These are phyloP conservation scores for Aspergillus sojae DNA, from an alignment of 2,329 filamentous ascomycete species.

Conservation along the genomic window DNA sequence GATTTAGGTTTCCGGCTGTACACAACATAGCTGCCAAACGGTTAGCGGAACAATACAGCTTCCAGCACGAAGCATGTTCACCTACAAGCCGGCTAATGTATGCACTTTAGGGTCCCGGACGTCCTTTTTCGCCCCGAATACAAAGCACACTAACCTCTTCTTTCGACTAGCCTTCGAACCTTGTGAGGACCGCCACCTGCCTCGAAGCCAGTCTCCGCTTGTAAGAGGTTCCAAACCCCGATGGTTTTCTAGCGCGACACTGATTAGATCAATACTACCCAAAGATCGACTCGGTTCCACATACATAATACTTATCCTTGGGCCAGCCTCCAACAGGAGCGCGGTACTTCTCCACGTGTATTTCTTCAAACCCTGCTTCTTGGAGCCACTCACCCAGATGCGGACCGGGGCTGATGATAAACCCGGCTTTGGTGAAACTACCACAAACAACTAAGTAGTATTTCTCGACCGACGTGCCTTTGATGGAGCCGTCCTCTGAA, in stretches of 20 bases:
- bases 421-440: neutral
- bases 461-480: neutral
- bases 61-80: neutral
- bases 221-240: neutral
- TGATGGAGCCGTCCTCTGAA: neutral
- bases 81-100: neutral
- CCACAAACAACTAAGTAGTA: neutral
- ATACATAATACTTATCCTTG: neutral
- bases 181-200: neutral
- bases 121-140: neutral
- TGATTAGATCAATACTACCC: neutral
- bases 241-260: neutral
- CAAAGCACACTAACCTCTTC: neutral
- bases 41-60: neutral
- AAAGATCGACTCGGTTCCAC: neutral
- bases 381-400: neutral
- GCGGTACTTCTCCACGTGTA: neutral
- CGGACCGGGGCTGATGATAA: neutral
- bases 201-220: neutral
- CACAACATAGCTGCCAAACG: neutral
- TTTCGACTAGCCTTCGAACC: neutral
- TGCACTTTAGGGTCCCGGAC: neutral
- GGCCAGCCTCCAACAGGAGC: neutral
- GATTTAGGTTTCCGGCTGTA: neutral
- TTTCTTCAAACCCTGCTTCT: neutral